phyloP scores from a whole-genome alignment of 192 early-diverging fungal species.

The Backusella macrospora region DNA sequence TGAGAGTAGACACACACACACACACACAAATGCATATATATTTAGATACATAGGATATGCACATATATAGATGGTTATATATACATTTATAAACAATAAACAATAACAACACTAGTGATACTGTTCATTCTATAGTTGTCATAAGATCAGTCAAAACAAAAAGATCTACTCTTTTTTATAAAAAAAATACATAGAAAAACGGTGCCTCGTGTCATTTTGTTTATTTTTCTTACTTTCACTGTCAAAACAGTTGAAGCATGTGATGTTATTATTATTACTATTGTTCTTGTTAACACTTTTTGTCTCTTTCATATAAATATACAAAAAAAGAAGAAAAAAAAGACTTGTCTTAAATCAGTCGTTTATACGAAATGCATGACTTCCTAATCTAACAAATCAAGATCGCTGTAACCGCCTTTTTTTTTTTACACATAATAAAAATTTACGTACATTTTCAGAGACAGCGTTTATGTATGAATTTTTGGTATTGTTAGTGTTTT shows the following conservation, averaged over 20 bases:
- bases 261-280: neutral
- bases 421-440: neutral
- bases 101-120: neutral
- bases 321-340: neutral
- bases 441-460: conserved; percentile 8
- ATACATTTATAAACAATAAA: neutral
- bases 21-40: neutral
- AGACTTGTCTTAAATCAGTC: neutral
- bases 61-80: neutral
- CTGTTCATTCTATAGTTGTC: neutral
- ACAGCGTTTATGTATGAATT: conserved; percentile 1
- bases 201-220: conserved; percentile 13
- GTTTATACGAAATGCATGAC: conserved; percentile 1
- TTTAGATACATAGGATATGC: neutral
- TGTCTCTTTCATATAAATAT: conserved; percentile 1
- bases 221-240: conserved; percentile 3
- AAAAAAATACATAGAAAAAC: neutral
- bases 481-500: neutral
- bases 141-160: conserved; percentile 7
- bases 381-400: conserved; percentile 6
- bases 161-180: neutral
- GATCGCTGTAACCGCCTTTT: conserved; percentile 9
- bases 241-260: conserved; percentile 15
- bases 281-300: conserved; percentile 8
- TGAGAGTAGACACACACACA: neutral